Percentiles rank a stretch among this genome's conserved stretches.
These are phyloP conservation scores for Neurospora hispaniola DNA, from an alignment of 495 filamentous ascomycete species.

Conservation along the genomic window DNA sequence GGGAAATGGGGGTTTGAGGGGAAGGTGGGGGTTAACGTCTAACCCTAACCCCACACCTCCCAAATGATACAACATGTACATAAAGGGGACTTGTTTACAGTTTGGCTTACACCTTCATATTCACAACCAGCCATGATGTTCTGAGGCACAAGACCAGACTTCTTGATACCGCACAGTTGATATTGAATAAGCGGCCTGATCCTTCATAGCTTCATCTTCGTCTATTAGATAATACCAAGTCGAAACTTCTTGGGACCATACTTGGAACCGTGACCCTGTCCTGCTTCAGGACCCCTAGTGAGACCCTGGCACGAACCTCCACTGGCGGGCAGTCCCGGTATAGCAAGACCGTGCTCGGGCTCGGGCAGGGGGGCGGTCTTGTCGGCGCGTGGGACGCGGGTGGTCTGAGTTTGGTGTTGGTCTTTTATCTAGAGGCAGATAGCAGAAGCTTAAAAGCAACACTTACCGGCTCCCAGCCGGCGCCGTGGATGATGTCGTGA, in stretches of 20 bases:
- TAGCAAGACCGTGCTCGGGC: slow-evolving; percentile 21
- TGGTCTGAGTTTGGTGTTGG: slow-evolving; percentile 1
- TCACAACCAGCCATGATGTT: not conserved
- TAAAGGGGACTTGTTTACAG: not conserved
- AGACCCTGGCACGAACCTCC: slow-evolving; percentile 23
- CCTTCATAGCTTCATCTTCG: not conserved
- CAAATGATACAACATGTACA: not conserved
- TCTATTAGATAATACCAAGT: not conserved
- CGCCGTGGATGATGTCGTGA: slow-evolving; percentile 32
- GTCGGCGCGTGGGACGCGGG: slow-evolving; percentile 24
- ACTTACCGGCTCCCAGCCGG: slow-evolving; percentile 18
- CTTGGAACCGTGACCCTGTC: slow-evolving; percentile 11
- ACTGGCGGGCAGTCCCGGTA: slow-evolving; percentile 21
- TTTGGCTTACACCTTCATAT: not conserved
- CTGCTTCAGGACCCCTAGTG: slow-evolving; percentile 14
- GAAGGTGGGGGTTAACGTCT: not conserved
- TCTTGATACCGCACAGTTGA: not conserved
- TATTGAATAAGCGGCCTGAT: not conserved
- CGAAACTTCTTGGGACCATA: not conserved
- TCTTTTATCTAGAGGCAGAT: not conserved
- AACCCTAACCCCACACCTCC: not conserved
- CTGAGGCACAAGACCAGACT: not conserved
- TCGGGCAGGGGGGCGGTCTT: slow-evolving; percentile 31
- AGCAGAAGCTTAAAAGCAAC: not conserved
- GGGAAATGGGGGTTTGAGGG: no score